Base-by-base conservation (phyloP, 2,329 filamentous ascomycete species). In the Botrytis byssoidea region DNA sequence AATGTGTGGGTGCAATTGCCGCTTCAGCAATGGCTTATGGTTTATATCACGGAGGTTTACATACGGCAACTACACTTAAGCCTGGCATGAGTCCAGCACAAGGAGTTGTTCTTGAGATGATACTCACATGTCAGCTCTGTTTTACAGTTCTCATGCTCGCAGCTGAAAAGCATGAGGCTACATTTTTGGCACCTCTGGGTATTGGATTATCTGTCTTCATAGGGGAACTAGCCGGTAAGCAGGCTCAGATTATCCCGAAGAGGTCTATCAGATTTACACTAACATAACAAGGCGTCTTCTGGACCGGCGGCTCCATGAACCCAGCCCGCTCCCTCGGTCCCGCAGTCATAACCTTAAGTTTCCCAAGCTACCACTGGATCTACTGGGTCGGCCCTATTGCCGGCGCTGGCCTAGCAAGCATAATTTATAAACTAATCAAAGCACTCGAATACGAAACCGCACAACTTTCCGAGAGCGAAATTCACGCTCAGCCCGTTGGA, bases 101-200 rank as follows among this genome's bases (percentile, higher is more conserved):
- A 75, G 85, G 85, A n/a, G 79, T 86, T 35, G 83, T 87, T 73
- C 85, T 87, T 57, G 85, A 87, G 75, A 85, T 85, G 76, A 81
- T 87, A 44, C 79, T 86, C 25, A 86, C 85, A 4, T 83, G 84
- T 18, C 83, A 86, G 75, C 76, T 87, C 40, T 81, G 85, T 22
- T 86, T 86, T 73, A 84, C 84, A 18, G 85, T 86, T 71, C 85
- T 86, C 75, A 86, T 86, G 85, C 81, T 86, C n/a, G 85, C 85
- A 35, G 84, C 84, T 40, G 85, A 86, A 78, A 85, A 86, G 77
- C 85, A 86, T 72, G 80, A 81, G 7, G 85, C 81, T 0, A 86
- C 85, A 0, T 86, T 85, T 71, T 81, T 86, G 25, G 85, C 85
- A 22, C 85, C 85, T 0, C 80, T 86, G 1, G 85, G 85, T 7